These are phyloP conservation scores for Mortierella sp. DNA, from an alignment of 371 early-diverging fungal genomes.

Conservation along the genomic window DNA sequence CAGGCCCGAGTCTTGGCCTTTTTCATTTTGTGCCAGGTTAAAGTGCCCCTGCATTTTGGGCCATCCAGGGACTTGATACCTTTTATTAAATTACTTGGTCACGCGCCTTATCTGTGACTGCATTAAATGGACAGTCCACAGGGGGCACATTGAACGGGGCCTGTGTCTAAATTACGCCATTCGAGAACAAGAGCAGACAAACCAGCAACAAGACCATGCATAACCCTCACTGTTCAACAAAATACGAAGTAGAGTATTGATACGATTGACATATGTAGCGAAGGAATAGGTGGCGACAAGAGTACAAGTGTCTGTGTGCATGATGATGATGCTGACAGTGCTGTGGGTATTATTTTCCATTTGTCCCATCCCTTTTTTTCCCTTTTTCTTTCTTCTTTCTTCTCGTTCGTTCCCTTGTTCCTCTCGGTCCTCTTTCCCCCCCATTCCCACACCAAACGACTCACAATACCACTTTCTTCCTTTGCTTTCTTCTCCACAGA, in stretches of 20 bases:
- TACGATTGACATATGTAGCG: no score
- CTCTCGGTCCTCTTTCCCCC: background rate
- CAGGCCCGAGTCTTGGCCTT: no score
- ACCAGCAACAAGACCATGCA: background rate
- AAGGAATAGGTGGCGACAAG: background rate
- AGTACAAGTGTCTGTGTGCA: background rate
- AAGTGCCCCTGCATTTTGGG: background rate
- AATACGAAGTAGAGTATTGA: no score
- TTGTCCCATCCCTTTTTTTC: background rate
- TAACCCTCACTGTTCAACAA: no score
- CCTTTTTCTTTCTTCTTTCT: conserved; percentile 4
- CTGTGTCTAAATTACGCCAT: conserved; percentile 1
- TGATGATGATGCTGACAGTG: background rate
- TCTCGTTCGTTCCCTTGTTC: background rate
- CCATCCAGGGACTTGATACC: no score
- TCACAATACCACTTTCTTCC: no score
- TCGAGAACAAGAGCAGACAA: background rate
- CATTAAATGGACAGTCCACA: background rate
- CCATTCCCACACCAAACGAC: background rate
- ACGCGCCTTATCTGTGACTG: background rate
- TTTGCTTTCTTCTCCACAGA: no score
- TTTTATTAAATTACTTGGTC: no score
- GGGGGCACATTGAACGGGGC: background rate
- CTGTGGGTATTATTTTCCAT: background rate
- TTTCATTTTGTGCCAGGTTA: no score